phyloP scores from a whole-genome alignment of 2,329 filamentous ascomycete species.

The Pyrenophora tritici-repentis region DNA sequence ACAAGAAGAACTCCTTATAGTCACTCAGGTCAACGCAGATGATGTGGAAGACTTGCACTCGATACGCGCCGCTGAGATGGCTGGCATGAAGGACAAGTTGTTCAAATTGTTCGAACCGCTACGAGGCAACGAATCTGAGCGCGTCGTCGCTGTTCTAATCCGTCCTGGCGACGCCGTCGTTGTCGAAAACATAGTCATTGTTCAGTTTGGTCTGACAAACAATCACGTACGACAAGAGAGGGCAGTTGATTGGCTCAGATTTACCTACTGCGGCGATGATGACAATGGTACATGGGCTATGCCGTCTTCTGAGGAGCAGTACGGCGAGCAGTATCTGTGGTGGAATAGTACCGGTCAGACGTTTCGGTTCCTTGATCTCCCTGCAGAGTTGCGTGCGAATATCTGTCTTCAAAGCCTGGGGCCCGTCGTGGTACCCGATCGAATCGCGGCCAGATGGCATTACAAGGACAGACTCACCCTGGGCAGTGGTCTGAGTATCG shows the following conservation, averaged over 20 bases:
- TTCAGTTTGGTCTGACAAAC: not conserved
- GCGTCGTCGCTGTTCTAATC: constrained; percentile 4
- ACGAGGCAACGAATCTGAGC: not conserved
- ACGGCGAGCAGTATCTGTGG: constrained; percentile 21
- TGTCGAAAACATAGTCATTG: constrained; percentile 1
- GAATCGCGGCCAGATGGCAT: not conserved
- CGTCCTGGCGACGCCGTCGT: not conserved
- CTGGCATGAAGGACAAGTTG: constrained; percentile 1
- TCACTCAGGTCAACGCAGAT: not conserved
- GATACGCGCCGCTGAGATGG: not conserved
- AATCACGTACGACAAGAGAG: not conserved
- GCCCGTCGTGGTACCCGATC: constrained; percentile 13
- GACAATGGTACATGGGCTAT: constrained; percentile 4
- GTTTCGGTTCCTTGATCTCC: constrained; percentile 19
- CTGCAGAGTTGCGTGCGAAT: constrained; percentile 15
- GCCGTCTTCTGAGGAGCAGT: constrained; percentile 11
- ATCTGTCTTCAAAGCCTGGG: constrained; percentile 21
- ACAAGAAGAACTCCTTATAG: constrained; percentile 10
- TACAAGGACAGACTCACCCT: constrained; percentile 1
- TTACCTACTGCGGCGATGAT: constrained; percentile 14
- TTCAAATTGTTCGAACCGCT: constrained; percentile 13
- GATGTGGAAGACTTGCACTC: not conserved
- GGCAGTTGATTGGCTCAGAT: constrained; percentile 14
- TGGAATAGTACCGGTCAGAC: constrained; percentile 17
- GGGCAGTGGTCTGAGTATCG: constrained; percentile 7